Evolutionary conservation across 75 land plant genomes (phyloP), one percentile per base, ranked within the genome.

Genomic region (Cunninghamia lanceolata): DNA sequence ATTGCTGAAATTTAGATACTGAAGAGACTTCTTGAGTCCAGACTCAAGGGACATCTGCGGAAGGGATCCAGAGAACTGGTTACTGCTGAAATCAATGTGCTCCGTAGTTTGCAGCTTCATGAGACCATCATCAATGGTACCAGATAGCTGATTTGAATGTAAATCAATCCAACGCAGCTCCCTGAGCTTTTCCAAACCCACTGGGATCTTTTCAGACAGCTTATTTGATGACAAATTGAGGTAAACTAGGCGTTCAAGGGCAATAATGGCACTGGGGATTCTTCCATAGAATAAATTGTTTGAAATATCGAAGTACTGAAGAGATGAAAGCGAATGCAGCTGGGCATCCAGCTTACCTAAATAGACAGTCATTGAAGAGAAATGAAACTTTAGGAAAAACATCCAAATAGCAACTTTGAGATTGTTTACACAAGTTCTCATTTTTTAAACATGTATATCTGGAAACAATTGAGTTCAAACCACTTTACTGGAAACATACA

Each of bases 81-180:
- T 98, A 34, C 47, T n/a, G 59, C 97, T 94, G 66, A 98, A 83
- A 88, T 97, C 94, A 45, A 96, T 74, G 42, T 85, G 28, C 84
- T 92, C 94, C 6, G 86, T 85, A 85, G 88, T 91, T 73, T 87
- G 84, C 53, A 93, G 32, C 83, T 76, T 81, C 38, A 87, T 71
- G 0, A 93, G 35, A 2, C 92, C 14, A 25, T 0, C 83, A 19
- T 78, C 87, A 52, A 91, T 56, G 50, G 91, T 89, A 0, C 93
- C 96, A 28, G 6, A 39, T 2, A 94, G 83, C 40, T 32, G 4
- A 73, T 94, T 94, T 1, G 86, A 83, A 63, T 84, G 89, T 88
- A 94, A 86, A 91, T 94, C 96, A 2, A 94, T 47, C 39, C 84
- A 88, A 50, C 56, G 88, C 78, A 93, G 70, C 89, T 92, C 92